Evolutionary conservation across 305 asterid species (phyloP), one percentile per base, ranked within the genome.

Genomic region (Ruellia speciosa): DNA sequence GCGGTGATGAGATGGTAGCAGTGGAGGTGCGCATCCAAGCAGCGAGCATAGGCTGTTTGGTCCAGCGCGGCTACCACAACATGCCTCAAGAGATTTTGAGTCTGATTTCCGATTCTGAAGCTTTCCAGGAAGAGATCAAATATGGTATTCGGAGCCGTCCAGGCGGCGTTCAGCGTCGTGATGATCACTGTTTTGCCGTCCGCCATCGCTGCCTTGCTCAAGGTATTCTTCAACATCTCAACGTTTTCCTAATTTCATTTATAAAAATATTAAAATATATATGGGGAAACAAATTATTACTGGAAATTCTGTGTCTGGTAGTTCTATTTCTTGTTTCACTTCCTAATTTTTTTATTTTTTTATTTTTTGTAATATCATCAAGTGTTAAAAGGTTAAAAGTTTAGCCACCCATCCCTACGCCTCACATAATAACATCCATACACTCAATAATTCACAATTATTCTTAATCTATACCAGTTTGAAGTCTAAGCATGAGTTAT

Each of bases 101-200:
- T 81, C 52, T 70, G 72, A 47, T 72, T 66, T 58, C 88, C 88
- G 8, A 78, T 74, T 48, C 57, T 51, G 65, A 81, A 81, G 69
- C 88, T 74, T 67, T 78, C 79, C 33, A 78, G 9, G 52, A 81
- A 81, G 0, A 78, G 74, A 57, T 78, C 81, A 53, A 81, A 78
- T 9, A 78, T 54, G 10, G 85, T 72, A 43, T 74, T 60, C 2
- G 84, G 82, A 24, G 70, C 72, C 2, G 79, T 60, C 88, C 88
- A 81, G 14, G 83, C 83, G 1, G 74, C 76, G n/a, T 81, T 81
- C 43, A 81, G 54, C 0, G 88, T 76, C 0, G 85, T 78, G 58
- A 81, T 70, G 66, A 81, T 81, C 59, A 81, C 88, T 6, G 85
- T 79, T 68, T 63, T 73, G 15, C 65, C 67, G 15, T 81, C 74